Evolutionary conservation across 805 yeast species (phyloP).

Genomic region (Nakazawaea peltata): DNA sequence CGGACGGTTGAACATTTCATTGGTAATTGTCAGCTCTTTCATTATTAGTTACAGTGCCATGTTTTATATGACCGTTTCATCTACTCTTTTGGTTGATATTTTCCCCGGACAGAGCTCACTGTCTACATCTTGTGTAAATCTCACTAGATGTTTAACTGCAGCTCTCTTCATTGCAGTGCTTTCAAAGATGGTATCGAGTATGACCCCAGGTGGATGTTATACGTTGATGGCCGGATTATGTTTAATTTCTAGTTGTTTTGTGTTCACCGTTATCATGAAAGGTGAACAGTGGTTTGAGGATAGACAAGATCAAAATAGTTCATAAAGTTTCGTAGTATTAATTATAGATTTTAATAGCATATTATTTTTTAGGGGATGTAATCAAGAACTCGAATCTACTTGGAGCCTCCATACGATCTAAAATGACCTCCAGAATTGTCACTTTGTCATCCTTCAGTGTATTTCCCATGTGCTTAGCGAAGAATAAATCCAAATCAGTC

Average conservation of each 20-base stretch:
- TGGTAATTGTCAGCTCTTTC: constrained; percentile 51
- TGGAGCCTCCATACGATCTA: constrained; percentile 58
- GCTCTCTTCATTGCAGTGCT: constrained; percentile 67
- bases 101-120: constrained; percentile 66
- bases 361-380: not conserved
- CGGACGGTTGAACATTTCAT: constrained; percentile 36
- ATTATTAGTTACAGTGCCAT: constrained; percentile 52
- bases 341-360: not conserved
- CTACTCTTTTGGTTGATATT: constrained; percentile 70
- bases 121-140: constrained; percentile 64
- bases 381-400: constrained; percentile 36
- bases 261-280: constrained; percentile 5
- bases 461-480: constrained; percentile 18
- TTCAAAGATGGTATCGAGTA: constrained; percentile 43
- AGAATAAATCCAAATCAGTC: constrained; percentile 14
- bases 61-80: constrained; percentile 46
- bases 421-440: constrained; percentile 49
- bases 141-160: constrained; percentile 63
- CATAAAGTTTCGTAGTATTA: not conserved
- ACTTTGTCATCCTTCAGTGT: constrained; percentile 25
- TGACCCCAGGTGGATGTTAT: constrained; percentile 72
- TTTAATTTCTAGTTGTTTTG: constrained; percentile 4
- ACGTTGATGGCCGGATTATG: constrained; percentile 58
- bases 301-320: constrained; percentile 1
- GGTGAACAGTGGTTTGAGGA: constrained; percentile 10